These are phyloP conservation scores for Monilinia fructigena DNA, from an alignment of 2,329 filamentous ascomycete genomes.

Conservation along the genomic window DNA sequence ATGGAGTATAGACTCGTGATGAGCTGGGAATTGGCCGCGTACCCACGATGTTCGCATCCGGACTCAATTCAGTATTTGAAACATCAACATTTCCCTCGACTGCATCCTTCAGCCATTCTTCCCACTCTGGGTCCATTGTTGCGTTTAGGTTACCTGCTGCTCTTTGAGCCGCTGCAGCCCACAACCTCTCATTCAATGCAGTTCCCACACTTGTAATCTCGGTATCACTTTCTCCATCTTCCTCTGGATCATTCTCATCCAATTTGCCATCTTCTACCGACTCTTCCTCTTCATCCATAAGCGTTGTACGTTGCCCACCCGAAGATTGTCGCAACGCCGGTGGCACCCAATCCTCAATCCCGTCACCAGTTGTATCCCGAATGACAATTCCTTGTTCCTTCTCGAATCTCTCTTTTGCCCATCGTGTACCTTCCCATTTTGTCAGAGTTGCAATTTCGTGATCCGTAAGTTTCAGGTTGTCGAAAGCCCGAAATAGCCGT, in stretches of 20 bases:
- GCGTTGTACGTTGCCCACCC: slow-evolving; percentile 25
- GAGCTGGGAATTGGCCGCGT: slow-evolving; percentile 39
- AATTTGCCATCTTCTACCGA: slow-evolving; percentile 40
- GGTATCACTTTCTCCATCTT: slow-evolving; percentile 52
- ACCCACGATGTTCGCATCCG: slow-evolving; percentile 39
- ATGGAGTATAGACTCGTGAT: background rate
- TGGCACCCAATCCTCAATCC: slow-evolving; percentile 61
- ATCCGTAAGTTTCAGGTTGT: slow-evolving; percentile 64
- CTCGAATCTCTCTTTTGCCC: slow-evolving; percentile 80
- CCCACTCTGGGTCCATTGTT: slow-evolving; percentile 69
- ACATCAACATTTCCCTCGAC: slow-evolving; percentile 60
- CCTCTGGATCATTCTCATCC: slow-evolving; percentile 40
- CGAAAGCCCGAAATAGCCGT: slow-evolving; percentile 73
- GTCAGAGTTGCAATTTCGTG: slow-evolving; percentile 70
- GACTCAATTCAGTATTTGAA: slow-evolving; percentile 41
- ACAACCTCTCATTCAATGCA: slow-evolving; percentile 62
- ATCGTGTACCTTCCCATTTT: slow-evolving; percentile 80
- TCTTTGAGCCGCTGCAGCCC: slow-evolving; percentile 61
- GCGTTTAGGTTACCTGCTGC: slow-evolving; percentile 58
- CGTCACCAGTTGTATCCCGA: slow-evolving; percentile 68
- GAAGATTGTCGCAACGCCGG: slow-evolving; percentile 41
- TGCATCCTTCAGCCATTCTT: slow-evolving; percentile 71
- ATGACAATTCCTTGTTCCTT: slow-evolving; percentile 70
- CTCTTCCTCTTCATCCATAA: slow-evolving; percentile 40
- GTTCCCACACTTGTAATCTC: slow-evolving; percentile 60